Base-by-base conservation (phyloP, 345 rosid genomes). In the Pelargonium nanum region DNA sequence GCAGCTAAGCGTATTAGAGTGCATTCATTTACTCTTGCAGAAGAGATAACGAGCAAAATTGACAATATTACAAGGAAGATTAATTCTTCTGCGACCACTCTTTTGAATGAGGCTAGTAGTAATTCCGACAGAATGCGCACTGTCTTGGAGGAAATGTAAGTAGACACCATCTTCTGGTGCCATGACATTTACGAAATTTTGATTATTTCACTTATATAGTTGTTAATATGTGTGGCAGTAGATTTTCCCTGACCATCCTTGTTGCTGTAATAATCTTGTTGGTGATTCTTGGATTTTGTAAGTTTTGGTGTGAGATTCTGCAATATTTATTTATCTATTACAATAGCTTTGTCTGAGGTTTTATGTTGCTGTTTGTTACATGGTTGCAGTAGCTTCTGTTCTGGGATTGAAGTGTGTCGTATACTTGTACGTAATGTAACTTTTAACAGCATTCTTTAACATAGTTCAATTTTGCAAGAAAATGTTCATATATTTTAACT, bases 201-300 rank as follows among this genome's bases (percentile, higher is more conserved):
- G 22, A 53, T 61, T 10, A 61, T 45, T 53, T 9, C 19, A 17
- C 55, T 59, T 51, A 45, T 10, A 32, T 8, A 7, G 51, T 34
- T 17, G n/a, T n/a, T n/a, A n/a, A 32, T 24, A 0, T 65, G 57
- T 24, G 45, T 23, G 74, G 72, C 86, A 94, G 97, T 82, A 80
- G 96, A 70, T 64, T 83, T 57, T 60, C 83, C 24, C 97, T 94
- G 54, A 75, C 90, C 57, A 62, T 90, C 44, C 68, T 94, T 56
- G 90, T 96, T 54, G 99, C 97, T 34, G 79, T 90, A 40, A 86
- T 90, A 96, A 95, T 94, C 44, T 67, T 77, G 57, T 72, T 94
- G 75, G 90, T 86, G 19, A 88, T 94, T 81, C 80, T 90, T 45
- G 99, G 99, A 65, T 94, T 90, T 54, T 55, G 99, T 90, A 85